These are phyloP conservation scores for Penicillium subrubescens DNA, from an alignment of 495 filamentous ascomycete genomes.

Conservation along the genomic window DNA sequence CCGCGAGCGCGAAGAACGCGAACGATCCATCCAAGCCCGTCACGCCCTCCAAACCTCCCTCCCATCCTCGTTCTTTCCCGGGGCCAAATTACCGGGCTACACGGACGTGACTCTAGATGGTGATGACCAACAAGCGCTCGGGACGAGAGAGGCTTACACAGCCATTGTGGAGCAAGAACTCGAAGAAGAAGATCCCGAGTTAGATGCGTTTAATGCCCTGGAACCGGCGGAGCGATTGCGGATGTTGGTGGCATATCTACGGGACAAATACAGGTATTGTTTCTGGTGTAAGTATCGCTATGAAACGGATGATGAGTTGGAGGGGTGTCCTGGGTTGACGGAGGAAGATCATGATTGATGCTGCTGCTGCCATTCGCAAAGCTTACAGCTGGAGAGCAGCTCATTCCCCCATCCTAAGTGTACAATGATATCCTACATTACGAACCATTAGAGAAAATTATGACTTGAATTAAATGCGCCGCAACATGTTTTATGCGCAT, in stretches of 20 bases:
- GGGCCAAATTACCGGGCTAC: constrained; percentile 53
- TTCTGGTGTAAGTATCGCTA: constrained; percentile 96
- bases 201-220: constrained; percentile 80
- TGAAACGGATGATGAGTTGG: constrained; percentile 62
- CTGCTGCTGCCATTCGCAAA: not conserved
- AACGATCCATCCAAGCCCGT: constrained; percentile 67
- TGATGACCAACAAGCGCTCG: constrained; percentile 59
- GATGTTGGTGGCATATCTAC: constrained; percentile 66
- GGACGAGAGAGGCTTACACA: constrained; percentile 41
- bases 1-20: constrained; percentile 65
- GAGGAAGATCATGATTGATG: constrained; percentile 89
- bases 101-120: constrained; percentile 55
- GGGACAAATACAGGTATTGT: constrained; percentile 77
- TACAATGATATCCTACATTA: constrained; percentile 7
- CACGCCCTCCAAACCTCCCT: constrained; percentile 70
- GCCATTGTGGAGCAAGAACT: constrained; percentile 63
- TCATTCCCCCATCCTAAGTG: not conserved
- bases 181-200: constrained; percentile 80
- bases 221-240: constrained; percentile 63
- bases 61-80: constrained; percentile 46
- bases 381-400: not conserved
- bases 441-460: not conserved
- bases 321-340: constrained; percentile 84
- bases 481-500: not conserved
- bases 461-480: not conserved